A percentile compares a stretch with the other conserved stretches of the same genome.
Conservation (phyloP, 2,329 filamentous ascomycete genomes). For the Epichloe brachyelytri region DNA sequence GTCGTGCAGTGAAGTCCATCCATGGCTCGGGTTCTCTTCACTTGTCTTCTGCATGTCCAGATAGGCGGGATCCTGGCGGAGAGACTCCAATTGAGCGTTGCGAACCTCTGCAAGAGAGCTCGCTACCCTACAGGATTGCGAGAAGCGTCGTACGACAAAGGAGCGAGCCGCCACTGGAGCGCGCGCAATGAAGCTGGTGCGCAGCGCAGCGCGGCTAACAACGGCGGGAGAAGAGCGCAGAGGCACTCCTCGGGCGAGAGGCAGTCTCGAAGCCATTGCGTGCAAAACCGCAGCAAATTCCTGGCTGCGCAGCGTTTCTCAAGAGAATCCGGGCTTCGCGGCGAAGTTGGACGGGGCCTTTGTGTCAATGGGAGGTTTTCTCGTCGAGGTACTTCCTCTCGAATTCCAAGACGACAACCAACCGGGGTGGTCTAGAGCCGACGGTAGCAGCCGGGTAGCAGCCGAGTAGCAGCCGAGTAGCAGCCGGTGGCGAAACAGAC, state of each 20-base stretch:
- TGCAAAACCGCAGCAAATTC: not conserved
- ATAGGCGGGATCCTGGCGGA: conserved; percentile 12
- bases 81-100: conserved; percentile 6
- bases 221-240: conserved; percentile 10
- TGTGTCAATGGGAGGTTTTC: not conserved
- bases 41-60: conserved; percentile 12
- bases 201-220: conserved; percentile 3
- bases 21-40: conserved; percentile 12
- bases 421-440: not conserved
- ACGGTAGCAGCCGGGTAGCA: not conserved
- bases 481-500: not conserved
- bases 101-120: conserved; percentile 5
- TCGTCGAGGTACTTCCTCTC: not conserved
- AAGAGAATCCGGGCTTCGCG: not conserved
- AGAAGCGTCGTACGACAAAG: conserved; percentile 7
- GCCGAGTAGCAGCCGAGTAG: not conserved
- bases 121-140: conserved; percentile 7
- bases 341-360: too few relatives aligned
- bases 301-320: not conserved
- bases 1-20: conserved; percentile 55
- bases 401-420: not conserved
- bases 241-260: conserved; percentile 12
- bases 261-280: conserved; percentile 16
- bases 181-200: conserved; percentile 5
- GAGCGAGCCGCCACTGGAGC: conserved; percentile 3